A percentile compares a stretch with the other conserved stretches of the same genome.
These are phyloP conservation scores for Cutaneotrichosporon sp. DNA, from an alignment of 1,284 basidiomycete species.

Conservation along the genomic window DNA sequence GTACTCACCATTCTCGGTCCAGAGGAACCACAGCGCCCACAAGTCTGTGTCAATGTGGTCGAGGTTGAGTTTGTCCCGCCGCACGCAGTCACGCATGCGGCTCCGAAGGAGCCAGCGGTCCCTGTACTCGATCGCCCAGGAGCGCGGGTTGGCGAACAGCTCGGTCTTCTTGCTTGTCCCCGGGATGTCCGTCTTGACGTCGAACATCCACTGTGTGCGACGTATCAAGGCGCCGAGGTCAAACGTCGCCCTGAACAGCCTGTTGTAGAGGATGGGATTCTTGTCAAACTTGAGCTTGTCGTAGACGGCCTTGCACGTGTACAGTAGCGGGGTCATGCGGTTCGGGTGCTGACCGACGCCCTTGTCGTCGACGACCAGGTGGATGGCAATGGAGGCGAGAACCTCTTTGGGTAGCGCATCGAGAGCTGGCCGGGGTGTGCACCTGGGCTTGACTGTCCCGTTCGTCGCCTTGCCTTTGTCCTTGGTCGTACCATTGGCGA, in stretches of 20 bases:
- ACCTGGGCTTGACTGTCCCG: background rate
- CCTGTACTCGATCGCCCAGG: conserved; percentile 49
- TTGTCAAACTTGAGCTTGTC: conserved; percentile 42
- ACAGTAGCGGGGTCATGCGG: conserved; percentile 39
- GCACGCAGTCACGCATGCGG: conserved; percentile 44
- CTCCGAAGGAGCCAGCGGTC: conserved; percentile 42
- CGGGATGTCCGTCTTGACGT: conserved; percentile 21
- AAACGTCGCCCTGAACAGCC: conserved; percentile 52
- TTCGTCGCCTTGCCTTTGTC: conserved; percentile 1
- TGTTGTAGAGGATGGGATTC: conserved; percentile 54
- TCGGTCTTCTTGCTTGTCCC: conserved; percentile 20
- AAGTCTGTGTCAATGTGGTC: conserved; percentile 43
- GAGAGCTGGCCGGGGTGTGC: conserved; percentile 13
- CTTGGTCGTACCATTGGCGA: background rate
- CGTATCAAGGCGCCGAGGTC: conserved; percentile 46
- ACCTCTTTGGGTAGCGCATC: conserved; percentile 31
- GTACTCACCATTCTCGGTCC: conserved; percentile 55
- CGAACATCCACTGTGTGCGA: conserved; percentile 45
- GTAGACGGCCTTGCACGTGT: conserved; percentile 42
- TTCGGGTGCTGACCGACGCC: conserved; percentile 31
- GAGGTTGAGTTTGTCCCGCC: conserved; percentile 31
- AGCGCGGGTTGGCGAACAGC: conserved; percentile 40
- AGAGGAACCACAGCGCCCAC: conserved; percentile 55
- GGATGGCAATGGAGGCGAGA: conserved; percentile 33
- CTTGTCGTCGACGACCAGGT: conserved; percentile 33